These are phyloP conservation scores for Calonectria crousiana DNA, from an alignment of 2,329 filamentous ascomycete species.

Conservation along the genomic window DNA sequence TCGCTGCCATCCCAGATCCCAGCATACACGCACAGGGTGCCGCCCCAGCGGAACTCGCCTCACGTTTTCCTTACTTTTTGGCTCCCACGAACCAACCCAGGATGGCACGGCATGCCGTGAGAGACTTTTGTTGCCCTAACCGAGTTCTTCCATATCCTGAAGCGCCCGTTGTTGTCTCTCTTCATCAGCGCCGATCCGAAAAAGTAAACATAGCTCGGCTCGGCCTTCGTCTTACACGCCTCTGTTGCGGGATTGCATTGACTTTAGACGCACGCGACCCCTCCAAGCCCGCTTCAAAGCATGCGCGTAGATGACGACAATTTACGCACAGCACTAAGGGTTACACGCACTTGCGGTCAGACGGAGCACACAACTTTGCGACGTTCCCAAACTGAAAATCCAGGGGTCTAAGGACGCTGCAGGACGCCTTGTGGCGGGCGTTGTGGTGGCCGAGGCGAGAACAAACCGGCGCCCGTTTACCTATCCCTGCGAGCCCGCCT, in stretches of 20 bases:
- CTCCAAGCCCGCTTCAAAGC: constrained; percentile 29
- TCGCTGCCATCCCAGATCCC: constrained; percentile 14
- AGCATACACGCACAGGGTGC: constrained; percentile 29
- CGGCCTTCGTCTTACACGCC: background rate
- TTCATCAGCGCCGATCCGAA: constrained; percentile 21
- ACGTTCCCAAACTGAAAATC: constrained; percentile 17
- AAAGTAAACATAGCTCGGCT: background rate
- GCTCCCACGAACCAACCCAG: constrained; percentile 13
- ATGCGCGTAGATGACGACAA: constrained; percentile 39
- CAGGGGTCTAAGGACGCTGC: constrained; percentile 34
- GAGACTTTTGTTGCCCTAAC: constrained; percentile 12
- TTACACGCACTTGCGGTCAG: constrained; percentile 30
- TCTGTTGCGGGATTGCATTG: constrained; percentile 18
- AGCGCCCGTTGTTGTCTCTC: background rate
- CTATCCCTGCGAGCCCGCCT: constrained; percentile 34
- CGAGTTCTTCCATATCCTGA: background rate
- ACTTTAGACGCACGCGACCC: constrained; percentile 33
- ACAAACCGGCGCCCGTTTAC: constrained; percentile 46
- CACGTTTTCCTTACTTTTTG: constrained; percentile 28
- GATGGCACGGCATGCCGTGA: background rate
- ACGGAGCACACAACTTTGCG: constrained; percentile 32
- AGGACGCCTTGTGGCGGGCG: constrained; percentile 32
- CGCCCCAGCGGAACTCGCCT: constrained; percentile 25
- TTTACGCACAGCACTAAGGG: constrained; percentile 24
- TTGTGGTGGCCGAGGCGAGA: constrained; percentile 46